These are phyloP conservation scores for Mycena alexandri DNA, from an alignment of 768 basidiomycete genomes.

Conservation along the genomic window DNA sequence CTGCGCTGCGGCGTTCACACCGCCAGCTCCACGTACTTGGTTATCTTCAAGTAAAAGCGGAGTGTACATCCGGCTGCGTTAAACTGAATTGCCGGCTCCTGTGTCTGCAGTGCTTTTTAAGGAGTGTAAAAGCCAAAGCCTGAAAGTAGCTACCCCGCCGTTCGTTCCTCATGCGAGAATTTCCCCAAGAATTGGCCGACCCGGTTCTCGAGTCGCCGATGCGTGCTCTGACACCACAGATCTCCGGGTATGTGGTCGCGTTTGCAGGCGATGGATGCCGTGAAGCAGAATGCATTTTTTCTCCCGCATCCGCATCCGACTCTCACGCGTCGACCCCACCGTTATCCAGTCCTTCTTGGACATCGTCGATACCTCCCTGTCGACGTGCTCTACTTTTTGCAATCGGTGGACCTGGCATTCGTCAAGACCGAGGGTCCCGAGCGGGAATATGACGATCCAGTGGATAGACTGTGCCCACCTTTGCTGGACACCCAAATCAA, in stretches of 20 bases:
- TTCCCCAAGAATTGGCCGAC: slow-evolving; percentile 19
- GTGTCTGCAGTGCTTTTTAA: no score
- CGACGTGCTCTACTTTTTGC: not conserved
- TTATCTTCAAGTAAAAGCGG: no score
- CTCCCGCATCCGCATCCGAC: not conserved
- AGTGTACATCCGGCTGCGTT: no score
- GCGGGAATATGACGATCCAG: not conserved
- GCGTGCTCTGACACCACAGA: not conserved
- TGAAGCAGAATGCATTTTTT: slow-evolving; percentile 10
- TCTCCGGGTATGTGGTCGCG: not conserved
- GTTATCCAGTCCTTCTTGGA: slow-evolving; percentile 5
- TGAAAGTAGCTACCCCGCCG: no score
- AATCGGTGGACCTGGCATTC: not conserved
- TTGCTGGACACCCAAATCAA: slow-evolving; percentile 1
- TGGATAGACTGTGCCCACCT: not conserved
- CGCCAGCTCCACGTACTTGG: no score
- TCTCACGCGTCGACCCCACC: not conserved
- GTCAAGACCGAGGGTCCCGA: not conserved
- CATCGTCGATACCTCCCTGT: slow-evolving; percentile 1
- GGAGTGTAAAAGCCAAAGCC: not conserved
- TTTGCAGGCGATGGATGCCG: slow-evolving; percentile 22
- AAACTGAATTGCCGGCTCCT: no score
- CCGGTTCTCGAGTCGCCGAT: not conserved
- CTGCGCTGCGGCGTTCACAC: no score
- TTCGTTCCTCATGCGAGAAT: not conserved